Conservation (phyloP, 2,329 filamentous ascomycete genomes). For the Epichloe glyceriae region DNA sequence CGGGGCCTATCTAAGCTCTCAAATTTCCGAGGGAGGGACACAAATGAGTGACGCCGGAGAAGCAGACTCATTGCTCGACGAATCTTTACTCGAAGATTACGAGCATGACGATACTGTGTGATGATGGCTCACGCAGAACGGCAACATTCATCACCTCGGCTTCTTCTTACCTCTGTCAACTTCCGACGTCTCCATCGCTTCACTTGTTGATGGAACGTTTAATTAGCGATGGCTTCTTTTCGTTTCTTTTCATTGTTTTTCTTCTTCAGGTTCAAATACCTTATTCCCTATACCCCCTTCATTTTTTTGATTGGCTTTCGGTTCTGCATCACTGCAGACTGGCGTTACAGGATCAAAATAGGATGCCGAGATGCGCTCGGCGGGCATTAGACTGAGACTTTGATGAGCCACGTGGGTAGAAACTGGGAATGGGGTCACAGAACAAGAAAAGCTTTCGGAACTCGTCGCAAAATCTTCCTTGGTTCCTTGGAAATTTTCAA, state of each 20-base stretch:
- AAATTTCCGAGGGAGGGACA: slow-evolving; percentile 53
- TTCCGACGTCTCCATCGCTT: background rate
- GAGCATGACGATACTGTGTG: slow-evolving; percentile 20
- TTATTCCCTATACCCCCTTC: background rate
- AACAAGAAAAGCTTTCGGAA: background rate
- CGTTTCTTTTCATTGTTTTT: background rate
- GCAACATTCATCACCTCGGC: background rate
- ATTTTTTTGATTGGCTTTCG: background rate
- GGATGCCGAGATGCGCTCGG: background rate
- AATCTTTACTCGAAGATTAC: slow-evolving; percentile 16
- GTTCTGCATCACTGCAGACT: background rate
- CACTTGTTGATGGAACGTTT: background rate
- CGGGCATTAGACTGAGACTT: background rate
- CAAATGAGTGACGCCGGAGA: slow-evolving; percentile 28
- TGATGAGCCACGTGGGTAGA: background rate
- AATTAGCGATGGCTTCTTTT: background rate
- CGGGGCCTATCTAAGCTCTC: slow-evolving; percentile 63
- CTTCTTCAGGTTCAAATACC: background rate
- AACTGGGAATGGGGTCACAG: background rate
- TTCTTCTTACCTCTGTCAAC: slow-evolving; percentile 5
- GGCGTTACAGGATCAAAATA: background rate
- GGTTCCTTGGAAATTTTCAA: no score
- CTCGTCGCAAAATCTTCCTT: no score
- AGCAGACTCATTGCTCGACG: slow-evolving; percentile 24
- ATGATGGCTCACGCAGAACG: slow-evolving; percentile 3